Evolutionary conservation across 306 rosid species (phyloP), one percentile per base, ranked within the genome.

Genomic region (Rosa lucieae): DNA sequence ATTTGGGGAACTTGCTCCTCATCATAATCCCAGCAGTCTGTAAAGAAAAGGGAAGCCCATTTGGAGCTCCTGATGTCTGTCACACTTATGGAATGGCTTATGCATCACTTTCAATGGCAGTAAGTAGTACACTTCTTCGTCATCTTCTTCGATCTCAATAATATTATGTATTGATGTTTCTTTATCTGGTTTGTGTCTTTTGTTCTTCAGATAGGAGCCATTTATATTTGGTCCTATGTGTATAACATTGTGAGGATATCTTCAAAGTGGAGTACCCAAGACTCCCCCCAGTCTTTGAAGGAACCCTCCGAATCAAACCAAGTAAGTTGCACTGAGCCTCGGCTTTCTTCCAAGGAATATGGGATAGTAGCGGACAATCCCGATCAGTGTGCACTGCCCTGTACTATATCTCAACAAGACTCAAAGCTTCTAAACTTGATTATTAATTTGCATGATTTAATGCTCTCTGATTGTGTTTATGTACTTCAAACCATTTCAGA

Each of bases 231-330:
- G 98, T 85, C 92, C 20, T 94, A 88, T 52, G 97, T 92, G 40
- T 94, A 89, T 86, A 94, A 92, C 85, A 86, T 94, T 56, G 89
- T 94, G 82, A 48, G 97, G 76, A 62, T 94, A 75, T 92, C 89
- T 37, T 78, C 96, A 73, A 85, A 32, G 26, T 67, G 53, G 63
- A 56, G 52, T 66, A 75, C 48, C 13, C 82, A 52, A 71, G 85
- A 81, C 71, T 9, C 68, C 39, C 26, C 6, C 18, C 76, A 63
- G 81, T 74, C 70, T 77, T 72, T 80, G 4, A 85, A 59, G 75
- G 88, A 62, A 42, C 77, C 88, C 78, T 68, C 81, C 48, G 3
- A 70, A 29, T 43, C 79, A 51, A 85, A 80, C 20, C 75, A 65
- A 1, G 85, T 73, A 56, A 85, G 73, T 78, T 35, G 17, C 78